Percentiles rank a stretch among this genome's conserved stretches.
These are phyloP conservation scores for Ascochyta pisi DNA, from an alignment of 2,329 filamentous ascomycete species.

Conservation along the genomic window DNA sequence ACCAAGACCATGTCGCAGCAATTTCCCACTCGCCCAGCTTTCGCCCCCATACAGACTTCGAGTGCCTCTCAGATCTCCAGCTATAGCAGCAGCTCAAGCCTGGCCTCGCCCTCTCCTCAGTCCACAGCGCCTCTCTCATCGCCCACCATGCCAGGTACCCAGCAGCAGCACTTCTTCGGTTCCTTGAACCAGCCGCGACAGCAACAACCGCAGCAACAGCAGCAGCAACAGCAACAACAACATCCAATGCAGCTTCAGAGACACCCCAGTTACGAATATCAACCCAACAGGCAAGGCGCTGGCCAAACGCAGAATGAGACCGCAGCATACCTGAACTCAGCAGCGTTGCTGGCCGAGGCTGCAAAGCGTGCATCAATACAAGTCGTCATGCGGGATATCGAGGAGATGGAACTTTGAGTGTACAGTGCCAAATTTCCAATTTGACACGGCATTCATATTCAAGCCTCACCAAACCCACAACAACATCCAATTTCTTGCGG, in stretches of 20 bases:
- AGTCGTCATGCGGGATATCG: conserved; percentile 85
- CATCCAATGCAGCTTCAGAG: conserved; percentile 38
- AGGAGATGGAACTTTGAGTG: conserved; percentile 66
- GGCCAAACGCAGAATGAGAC: conserved; percentile 54
- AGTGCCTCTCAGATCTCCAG: conserved; percentile 36
- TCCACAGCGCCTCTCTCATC: conserved; percentile 45
- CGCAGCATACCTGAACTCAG: conserved; percentile 75
- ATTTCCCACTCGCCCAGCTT: conserved; percentile 40
- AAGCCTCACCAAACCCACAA: neutral
- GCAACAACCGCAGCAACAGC: conserved; percentile 42
- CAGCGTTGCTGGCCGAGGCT: conserved; percentile 87
- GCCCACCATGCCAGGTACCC: conserved; percentile 31
- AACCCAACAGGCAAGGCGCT: conserved; percentile 43
- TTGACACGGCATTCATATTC: neutral
- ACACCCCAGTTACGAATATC: conserved; percentile 43
- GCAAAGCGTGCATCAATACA: conserved; percentile 93
- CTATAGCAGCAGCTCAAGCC: conserved; percentile 53
- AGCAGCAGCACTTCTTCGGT: conserved; percentile 12
- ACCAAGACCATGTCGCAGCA: conserved; percentile 30
- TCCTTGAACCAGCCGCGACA: conserved; percentile 38
- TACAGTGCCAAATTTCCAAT: neutral
- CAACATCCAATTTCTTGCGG: neutral
- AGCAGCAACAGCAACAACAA: conserved; percentile 40
- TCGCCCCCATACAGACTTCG: conserved; percentile 46
- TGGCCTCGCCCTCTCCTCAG: conserved; percentile 44